Evolutionary conservation across 2,329 filamentous ascomycete genomes (phyloP), one percentile per base, ranked within the genome.

Genomic region (Monosporascus ibericus): DNA sequence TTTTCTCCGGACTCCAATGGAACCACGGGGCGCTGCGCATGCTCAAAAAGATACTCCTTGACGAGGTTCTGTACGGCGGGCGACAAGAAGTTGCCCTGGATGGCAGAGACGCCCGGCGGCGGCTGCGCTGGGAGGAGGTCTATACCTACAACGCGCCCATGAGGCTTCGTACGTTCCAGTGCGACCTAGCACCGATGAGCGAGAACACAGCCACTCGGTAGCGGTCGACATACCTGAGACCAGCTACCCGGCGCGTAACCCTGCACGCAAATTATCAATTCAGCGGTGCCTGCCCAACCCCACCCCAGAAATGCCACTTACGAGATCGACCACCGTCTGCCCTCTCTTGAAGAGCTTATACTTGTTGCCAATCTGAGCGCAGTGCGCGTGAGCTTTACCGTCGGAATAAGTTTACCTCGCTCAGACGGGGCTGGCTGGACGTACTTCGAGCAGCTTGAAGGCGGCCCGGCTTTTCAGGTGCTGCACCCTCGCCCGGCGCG

Each of bases 111-210:
- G 22, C 94, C 94, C 63, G 81, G 84, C 0, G 94, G 94, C 5
- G 95, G 92, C 67, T 92, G 87, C 0, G 91, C 90, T 5, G 94
- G 94, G 58, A 99, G 90, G 49, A 99, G 81, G 68, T 99, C 94
- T 63, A 99, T 92, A 11, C 94, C 95, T 27, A 99, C 76, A 14
- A 99, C 85, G 44, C 87, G 82, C 8, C 92, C 91, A 46, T 80
- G 72, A 0, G 92, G 92, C 55, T 81, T 78, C 5, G 90, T 95
- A 49, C 84, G 81, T 55, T 90, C 87, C 36, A 88, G 75, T 18
- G 94, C 94, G 37, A 97, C 90, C 84, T 95, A 64, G 39, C 55
- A 7, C 20, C 36, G 47, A 52, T 62, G 48, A 62, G 59, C 24
- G 42, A 55, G 22, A 44, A 24, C 18, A 6, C 6, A 11, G 14